Base-by-base conservation (phyloP, 2,329 filamentous ascomycete species). In the Botrytis galanthina region DNA sequence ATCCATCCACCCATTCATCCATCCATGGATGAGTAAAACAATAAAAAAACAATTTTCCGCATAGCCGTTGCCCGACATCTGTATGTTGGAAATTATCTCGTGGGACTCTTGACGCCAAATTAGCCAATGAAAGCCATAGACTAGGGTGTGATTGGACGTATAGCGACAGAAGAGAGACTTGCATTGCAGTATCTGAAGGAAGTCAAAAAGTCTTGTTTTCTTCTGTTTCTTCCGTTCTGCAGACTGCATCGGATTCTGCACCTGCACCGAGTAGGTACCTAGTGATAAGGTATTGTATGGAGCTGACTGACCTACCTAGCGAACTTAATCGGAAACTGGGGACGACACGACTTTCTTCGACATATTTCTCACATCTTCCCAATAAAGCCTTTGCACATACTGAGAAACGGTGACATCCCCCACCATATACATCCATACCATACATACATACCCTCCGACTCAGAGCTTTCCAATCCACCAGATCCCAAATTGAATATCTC, bases 101-200 rank as follows among this genome's bases (percentile, higher is more conserved):
- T 62, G 44, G 44, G 63, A 67, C 61, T 44, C 61, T 67, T 48
- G n/a, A 67, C 63, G 63, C 63, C 44, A 67, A 32, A 66, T 10
- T 48, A 37, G 44, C 46, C 44, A 51, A 67, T 67, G 46, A 54
- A 51, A 57, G 35, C 64, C 48, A 57, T 68, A 32, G 48, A 68
- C 39, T 20, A 57, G 66, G 66, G 35, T 42, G 26, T 32, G 29
- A 42, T 42, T 66, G 32, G 63, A 48, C 29, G 22, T 51, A 51
- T 26, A 51, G 63, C 63, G 64, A 35, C 35, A 54, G 63, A 39
- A 44, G 42, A 66, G 44, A 51, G 61, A 57, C n/a, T 29, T 29
- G 51, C 51, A 57, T 29, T 39, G 35, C 26, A 26, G 35, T 39
- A 57, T 68, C 64, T 68, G 35, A 68, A 67, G 63, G 7, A 39